Conservation (phyloP, 305 asterid genomes). For the Caryopteris hybrid region DNA sequence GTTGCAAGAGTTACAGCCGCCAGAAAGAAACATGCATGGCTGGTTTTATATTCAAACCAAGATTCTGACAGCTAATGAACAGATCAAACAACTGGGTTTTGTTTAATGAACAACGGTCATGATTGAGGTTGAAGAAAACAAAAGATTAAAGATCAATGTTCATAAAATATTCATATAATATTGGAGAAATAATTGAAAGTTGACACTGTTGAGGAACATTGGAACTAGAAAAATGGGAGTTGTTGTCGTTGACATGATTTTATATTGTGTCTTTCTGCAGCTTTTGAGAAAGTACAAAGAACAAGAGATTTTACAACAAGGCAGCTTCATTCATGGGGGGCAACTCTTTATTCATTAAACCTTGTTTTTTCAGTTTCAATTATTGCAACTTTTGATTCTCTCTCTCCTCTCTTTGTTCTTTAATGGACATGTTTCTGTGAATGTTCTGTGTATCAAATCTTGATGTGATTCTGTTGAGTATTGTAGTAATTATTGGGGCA, state of each 20-base stretch:
- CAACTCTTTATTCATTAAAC: slow-evolving; percentile 39
- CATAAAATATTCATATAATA: slow-evolving; percentile 18
- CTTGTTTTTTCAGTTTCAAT: slow-evolving; percentile 12
- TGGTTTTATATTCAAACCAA: slow-evolving; percentile 42
- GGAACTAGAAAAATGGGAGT: slow-evolving; percentile 26
- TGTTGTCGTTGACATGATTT: slow-evolving; percentile 67
- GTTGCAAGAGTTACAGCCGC: background rate
- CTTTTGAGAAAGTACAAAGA: slow-evolving; percentile 35
- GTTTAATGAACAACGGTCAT: slow-evolving; percentile 25
- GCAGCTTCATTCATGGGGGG: slow-evolving; percentile 62
- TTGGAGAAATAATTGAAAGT: slow-evolving; percentile 34
- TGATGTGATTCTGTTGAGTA: slow-evolving; percentile 24
- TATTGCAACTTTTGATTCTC: slow-evolving; percentile 26
- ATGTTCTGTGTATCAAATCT: slow-evolving; percentile 47
- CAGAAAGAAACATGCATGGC: background rate
- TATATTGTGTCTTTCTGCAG: slow-evolving; percentile 14
- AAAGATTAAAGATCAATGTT: slow-evolving; percentile 8
- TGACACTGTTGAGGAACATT: slow-evolving; percentile 12
- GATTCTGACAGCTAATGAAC: slow-evolving; percentile 70
- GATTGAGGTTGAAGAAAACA: slow-evolving; percentile 30
- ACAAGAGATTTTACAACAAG: slow-evolving; percentile 30
- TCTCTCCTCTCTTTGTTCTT: background rate
- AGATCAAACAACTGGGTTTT: slow-evolving; percentile 19
- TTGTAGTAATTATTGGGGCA: background rate
- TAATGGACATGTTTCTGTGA: slow-evolving; percentile 23